phyloP scores from a whole-genome alignment of 208 protist genomes.

The Leishmania arabica region DNA sequence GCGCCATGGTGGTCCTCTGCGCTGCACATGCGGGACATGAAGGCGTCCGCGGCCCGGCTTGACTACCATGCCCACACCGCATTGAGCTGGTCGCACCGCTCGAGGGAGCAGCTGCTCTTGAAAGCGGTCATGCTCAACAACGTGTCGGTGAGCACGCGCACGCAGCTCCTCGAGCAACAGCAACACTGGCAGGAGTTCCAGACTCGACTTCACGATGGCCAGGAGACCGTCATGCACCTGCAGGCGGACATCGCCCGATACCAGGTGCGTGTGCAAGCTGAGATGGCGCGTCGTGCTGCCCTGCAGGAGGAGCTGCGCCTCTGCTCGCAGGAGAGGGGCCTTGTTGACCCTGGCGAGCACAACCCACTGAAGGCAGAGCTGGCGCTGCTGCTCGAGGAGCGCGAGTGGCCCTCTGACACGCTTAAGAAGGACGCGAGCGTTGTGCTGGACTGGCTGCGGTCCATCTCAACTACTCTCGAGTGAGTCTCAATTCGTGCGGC shows the following conservation, averaged over 20 bases:
- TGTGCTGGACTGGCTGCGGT: constrained; percentile 53
- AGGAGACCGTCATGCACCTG: constrained; percentile 27
- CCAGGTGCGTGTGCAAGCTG: constrained; percentile 36
- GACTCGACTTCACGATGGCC: constrained; percentile 21
- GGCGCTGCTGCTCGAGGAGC: constrained; percentile 49
- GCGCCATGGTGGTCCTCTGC: constrained; percentile 79
- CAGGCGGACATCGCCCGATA: constrained; percentile 37
- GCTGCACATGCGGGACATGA: constrained; percentile 70
- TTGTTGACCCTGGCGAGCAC: constrained; percentile 26
- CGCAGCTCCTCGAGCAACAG: constrained; percentile 61
- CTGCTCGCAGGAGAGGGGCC: constrained; percentile 17
- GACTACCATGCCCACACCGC: constrained; percentile 73
- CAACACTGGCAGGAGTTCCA: constrained; percentile 52
- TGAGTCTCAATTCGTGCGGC: background rate
- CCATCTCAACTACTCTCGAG: constrained; percentile 35
- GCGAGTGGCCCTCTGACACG: constrained; percentile 41
- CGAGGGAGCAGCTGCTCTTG: constrained; percentile 66
- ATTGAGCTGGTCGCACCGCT: constrained; percentile 46
- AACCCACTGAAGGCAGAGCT: constrained; percentile 53
- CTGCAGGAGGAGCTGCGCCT: constrained; percentile 54
- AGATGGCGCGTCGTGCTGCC: constrained; percentile 27
- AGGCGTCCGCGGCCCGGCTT: constrained; percentile 51
- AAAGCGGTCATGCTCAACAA: constrained; percentile 57
- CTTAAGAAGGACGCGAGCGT: constrained; percentile 37
- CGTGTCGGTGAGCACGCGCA: constrained; percentile 36